Evolutionary conservation across 202 grass and related monocot species (phyloP).

Genomic region (Setaria italica): DNA sequence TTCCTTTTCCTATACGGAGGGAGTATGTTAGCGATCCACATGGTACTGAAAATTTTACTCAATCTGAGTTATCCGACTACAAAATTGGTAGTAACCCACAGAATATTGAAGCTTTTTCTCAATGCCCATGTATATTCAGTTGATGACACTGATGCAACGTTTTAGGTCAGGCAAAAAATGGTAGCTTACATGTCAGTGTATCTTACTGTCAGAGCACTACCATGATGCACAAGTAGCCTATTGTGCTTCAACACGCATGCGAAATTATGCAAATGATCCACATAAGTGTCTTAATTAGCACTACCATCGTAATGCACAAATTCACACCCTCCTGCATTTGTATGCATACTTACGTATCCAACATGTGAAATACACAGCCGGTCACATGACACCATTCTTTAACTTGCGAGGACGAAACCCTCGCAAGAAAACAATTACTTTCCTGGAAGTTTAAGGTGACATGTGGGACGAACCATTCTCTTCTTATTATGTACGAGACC

Average conservation of each 20-base stretch:
- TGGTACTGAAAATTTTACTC: background rate
- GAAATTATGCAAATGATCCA: background rate
- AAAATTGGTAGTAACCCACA: background rate
- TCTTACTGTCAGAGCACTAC: background rate
- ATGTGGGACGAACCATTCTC: slow-evolving; percentile 33
- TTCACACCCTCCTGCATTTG: background rate
- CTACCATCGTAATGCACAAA: background rate
- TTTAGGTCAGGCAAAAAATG: background rate
- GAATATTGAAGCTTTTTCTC: background rate
- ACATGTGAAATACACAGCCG: slow-evolving; percentile 37
- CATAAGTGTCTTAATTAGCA: background rate
- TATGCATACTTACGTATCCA: slow-evolving; percentile 28
- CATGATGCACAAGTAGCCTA: background rate
- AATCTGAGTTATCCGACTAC: background rate
- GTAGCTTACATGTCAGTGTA: too few species aligned
- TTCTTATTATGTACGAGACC: slow-evolving; percentile 62
- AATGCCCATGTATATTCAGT: background rate
- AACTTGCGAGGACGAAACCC: slow-evolving; percentile 40
- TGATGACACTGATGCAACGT: background rate
- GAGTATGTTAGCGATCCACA: background rate
- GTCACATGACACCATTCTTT: slow-evolving; percentile 26
- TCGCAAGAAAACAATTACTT: slow-evolving; percentile 50
- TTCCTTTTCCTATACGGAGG: too few species aligned
- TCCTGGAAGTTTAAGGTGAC: slow-evolving; percentile 9
- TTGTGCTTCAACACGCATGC: background rate